Conservation (phyloP, 495 filamentous ascomycete genomes). For the Acidomyces sp. region DNA sequence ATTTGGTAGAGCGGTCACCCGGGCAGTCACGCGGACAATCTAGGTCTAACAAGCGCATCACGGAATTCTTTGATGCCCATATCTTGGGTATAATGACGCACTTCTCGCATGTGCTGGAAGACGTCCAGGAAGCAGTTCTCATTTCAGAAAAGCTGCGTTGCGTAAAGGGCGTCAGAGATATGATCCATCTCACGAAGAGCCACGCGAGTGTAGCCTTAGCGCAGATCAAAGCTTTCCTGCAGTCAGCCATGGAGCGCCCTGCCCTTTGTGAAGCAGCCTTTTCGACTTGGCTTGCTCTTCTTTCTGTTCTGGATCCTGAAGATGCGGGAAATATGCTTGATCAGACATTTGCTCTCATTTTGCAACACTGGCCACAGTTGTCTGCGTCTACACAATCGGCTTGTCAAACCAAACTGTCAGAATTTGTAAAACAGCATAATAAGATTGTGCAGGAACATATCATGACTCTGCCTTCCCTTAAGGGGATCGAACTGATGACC, state of each 20-base stretch:
- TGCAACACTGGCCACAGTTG: conserved; percentile 63
- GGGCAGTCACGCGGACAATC: conserved; percentile 33
- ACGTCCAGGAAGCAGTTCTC: conserved; percentile 43
- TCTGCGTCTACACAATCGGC: conserved; percentile 42
- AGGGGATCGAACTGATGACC: conserved; percentile 53
- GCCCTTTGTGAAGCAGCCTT: conserved; percentile 66
- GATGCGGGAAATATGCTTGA: conserved; percentile 70
- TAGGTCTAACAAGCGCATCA: conserved; percentile 47
- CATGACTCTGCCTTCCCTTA: conserved; percentile 63
- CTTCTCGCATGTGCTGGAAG: conserved; percentile 70
- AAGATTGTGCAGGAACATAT: conserved; percentile 49
- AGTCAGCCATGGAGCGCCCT: conserved; percentile 62
- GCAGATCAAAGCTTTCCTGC: conserved; percentile 80
- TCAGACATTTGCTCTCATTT: conserved; percentile 75
- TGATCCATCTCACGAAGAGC: conserved; percentile 60
- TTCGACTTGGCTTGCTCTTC: conserved; percentile 67
- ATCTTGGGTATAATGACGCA: conserved; percentile 78
- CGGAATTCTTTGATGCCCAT: conserved; percentile 68
- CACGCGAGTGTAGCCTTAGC: conserved; percentile 68
- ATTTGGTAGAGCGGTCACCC: conserved; percentile 44
- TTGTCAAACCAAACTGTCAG: conserved; percentile 46
- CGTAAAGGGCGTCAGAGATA: conserved; percentile 71
- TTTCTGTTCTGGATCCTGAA: conserved; percentile 57
- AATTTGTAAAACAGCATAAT: conserved; percentile 49
- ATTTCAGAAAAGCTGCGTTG: conserved; percentile 54